Evolutionary conservation across 345 rosid species (phyloP), one percentile per base, ranked within the genome.

Genomic region (Carallia brachiata): DNA sequence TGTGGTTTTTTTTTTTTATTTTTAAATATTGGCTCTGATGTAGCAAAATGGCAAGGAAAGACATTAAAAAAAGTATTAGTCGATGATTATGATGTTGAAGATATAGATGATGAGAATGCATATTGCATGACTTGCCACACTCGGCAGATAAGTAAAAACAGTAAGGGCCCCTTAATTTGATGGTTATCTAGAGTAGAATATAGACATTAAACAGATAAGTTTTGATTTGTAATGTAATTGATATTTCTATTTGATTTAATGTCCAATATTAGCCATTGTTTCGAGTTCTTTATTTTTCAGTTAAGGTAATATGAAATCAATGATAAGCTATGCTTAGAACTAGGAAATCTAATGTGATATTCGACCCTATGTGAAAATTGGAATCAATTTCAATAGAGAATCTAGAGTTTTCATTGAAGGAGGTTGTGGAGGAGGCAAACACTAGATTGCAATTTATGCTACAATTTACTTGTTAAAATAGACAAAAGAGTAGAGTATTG

Each of bases 91-190:
- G 86, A 78, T 6, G 67, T 68, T 36, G 73, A 59, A 63, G 75
- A 37, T 16, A 63, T 78, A 9, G 62, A 74, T 27, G 75, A 73
- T 23, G 23, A 23, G 68, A 79, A 58, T 70, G 63, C 65, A 58
- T 84, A 78, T 68, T 34, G 84, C 61, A 63, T 60, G 76, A 81
- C 75, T 65, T 32, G 74, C 36, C 70, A 69, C 70, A 81, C 65
- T 62, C 64, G 62, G 5, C 78, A 73, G 28, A 62, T 71, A 40
- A 71, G 56, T 36, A 62, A 73, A 75, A 79, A 67, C 77, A 83
- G 87, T 81, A 68, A 69, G 54, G 34, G 31, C 36, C 44, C 31
- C 2, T 6, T 16, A 6, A 32, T 36, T 18, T 68, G 65, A 36
- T 23, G 17, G 32, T 17, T 63, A 56, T 68, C 30, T 73, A 18